Conservation (phyloP, 495 filamentous ascomycete species). For the Pseudotulostoma volvatum region DNA sequence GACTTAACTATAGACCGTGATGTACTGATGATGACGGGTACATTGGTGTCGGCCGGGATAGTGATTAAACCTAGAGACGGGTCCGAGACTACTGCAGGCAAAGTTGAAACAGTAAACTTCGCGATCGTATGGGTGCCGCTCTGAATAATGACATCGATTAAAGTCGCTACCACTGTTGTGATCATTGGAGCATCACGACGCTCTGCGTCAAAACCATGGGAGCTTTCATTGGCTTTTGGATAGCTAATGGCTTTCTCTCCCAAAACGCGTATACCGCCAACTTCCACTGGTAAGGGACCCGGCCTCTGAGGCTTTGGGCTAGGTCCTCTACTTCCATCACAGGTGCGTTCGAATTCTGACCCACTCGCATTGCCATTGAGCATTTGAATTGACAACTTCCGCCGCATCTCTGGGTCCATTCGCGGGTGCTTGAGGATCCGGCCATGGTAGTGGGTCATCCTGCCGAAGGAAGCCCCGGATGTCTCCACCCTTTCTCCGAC, state of each 20-base stretch:
- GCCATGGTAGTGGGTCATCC: constrained; percentile 13
- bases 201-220: not conserved
- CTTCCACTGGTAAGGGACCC: not conserved
- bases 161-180: constrained; percentile 1
- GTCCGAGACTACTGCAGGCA: constrained; percentile 5
- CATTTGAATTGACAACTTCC: not conserved
- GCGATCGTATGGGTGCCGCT: constrained; percentile 4
- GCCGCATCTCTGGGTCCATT: constrained; percentile 6
- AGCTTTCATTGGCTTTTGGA: too few relatives aligned
- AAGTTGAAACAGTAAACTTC: constrained; percentile 2
- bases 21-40: not conserved
- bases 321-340: not conserved
- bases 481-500: not conserved
- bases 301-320: not conserved
- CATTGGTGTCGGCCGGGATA: constrained; percentile 2
- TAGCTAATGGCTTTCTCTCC: too few relatives aligned
- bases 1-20: not conserved
- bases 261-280: not conserved
- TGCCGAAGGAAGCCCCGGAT: constrained; percentile 2
- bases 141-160: constrained; percentile 3
- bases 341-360: not conserved
- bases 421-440: constrained; percentile 7
- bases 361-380: not conserved
- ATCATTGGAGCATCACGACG: constrained; percentile 1
- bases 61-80: constrained; percentile 2